phyloP scores from a whole-genome alignment of 2,329 filamentous ascomycete genomes.

The Clarireedia sp. region DNA sequence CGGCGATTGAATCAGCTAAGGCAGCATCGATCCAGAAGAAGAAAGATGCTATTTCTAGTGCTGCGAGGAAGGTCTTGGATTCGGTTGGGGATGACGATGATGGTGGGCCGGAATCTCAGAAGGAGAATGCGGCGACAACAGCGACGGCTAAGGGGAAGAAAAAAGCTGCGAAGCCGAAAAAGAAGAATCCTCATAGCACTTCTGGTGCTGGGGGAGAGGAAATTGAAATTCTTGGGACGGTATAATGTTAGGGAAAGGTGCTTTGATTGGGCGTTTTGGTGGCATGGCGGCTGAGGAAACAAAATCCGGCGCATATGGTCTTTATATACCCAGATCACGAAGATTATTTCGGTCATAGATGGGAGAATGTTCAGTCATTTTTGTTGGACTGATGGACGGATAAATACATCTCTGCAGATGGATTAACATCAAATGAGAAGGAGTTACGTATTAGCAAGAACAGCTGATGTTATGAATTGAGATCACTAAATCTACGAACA shows the following conservation, averaged over 20 bases:
- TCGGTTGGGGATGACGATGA: conserved; percentile 12
- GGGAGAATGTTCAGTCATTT: neutral
- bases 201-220: conserved; percentile 25
- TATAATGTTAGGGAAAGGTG: neutral
- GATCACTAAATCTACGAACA: too few species aligned
- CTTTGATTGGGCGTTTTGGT: neutral
- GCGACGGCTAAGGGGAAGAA: conserved; percentile 4
- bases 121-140: neutral
- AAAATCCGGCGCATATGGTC: neutral
- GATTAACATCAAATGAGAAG: too few species aligned
- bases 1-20: conserved; percentile 37
- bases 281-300: neutral
- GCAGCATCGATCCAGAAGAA: conserved; percentile 21
- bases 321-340: conserved; percentile 8
- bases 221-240: conserved; percentile 24
- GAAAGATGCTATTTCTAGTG: conserved; percentile 23
- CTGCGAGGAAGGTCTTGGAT: conserved; percentile 12
- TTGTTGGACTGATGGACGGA: neutral
- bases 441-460: too few species aligned
- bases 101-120: conserved; percentile 12
- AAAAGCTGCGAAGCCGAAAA: conserved; percentile 18
- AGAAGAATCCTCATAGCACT: conserved; percentile 24
- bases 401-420: neutral
- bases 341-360: neutral
- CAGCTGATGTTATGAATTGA: too few species aligned